Conservation (phyloP, 192 early-diverging fungal genomes). For the Coemansia sp. region DNA sequence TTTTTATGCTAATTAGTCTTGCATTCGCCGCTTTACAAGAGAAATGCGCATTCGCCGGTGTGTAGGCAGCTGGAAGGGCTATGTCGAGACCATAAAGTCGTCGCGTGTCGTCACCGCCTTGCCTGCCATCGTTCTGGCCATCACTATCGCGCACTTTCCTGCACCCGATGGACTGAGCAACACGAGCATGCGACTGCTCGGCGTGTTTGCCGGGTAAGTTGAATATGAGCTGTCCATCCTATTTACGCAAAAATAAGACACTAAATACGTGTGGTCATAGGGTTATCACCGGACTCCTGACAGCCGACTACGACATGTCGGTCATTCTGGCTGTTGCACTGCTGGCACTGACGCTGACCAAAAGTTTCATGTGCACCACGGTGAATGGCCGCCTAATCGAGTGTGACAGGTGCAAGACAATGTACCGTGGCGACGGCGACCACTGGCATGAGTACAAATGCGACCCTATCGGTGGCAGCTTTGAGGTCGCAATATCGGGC, state of each 20-base stretch:
- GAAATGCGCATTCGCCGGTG: neutral
- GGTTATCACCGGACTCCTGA: conserved; percentile 56
- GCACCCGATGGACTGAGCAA: conserved; percentile 24
- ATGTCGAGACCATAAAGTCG: conserved; percentile 12
- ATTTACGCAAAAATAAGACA: neutral
- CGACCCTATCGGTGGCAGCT: conserved; percentile 57
- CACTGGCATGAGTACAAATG: conserved; percentile 56
- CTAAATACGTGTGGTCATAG: conserved; percentile 10
- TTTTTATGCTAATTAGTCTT: neutral
- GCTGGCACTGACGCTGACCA: conserved; percentile 56
- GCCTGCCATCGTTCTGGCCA: conserved; percentile 26
- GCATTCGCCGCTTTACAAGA: neutral
- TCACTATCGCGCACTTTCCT: conserved; percentile 33
- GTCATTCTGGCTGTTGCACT: conserved; percentile 56
- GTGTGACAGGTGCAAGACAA: conserved; percentile 54
- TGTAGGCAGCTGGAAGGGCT: conserved; percentile 47
- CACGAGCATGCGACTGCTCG: conserved; percentile 47
- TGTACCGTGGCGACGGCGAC: conserved; percentile 26
- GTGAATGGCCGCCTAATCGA: conserved; percentile 50
- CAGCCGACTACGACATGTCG: conserved; percentile 54
- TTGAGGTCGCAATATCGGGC: conserved; percentile 59
- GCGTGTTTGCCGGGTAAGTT: conserved; percentile 38
- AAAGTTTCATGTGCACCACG: conserved; percentile 61
- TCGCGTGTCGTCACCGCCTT: conserved; percentile 35
- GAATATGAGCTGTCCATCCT: too few species aligned